Evolutionary conservation across 2,329 filamentous ascomycete species (phyloP).

Genomic region (Colletotrichum liriopes): DNA sequence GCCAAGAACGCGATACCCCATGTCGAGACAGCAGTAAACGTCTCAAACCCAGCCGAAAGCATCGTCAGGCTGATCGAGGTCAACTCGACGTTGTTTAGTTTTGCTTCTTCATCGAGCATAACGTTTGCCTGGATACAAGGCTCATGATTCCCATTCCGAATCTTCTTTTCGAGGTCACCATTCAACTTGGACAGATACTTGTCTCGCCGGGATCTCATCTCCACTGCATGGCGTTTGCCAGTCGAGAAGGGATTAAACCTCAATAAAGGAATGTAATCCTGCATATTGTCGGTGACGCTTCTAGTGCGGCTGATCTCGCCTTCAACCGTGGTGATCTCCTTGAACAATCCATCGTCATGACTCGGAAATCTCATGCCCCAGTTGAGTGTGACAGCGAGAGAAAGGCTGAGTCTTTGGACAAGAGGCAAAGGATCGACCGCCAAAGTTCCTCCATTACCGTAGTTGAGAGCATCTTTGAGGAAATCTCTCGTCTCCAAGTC

Average conservation of each 20-base stretch:
- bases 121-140: conserved; percentile 79
- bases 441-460: conserved; percentile 67
- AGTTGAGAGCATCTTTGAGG: conserved; percentile 73
- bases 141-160: conserved; percentile 70
- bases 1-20: conserved; percentile 50
- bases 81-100: conserved; percentile 64
- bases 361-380: conserved; percentile 69
- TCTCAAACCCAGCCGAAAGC: conserved; percentile 62
- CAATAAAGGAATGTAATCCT: conserved; percentile 46
- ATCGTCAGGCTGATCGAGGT: conserved; percentile 79
- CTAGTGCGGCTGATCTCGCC: conserved; percentile 44
- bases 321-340: conserved; percentile 46
- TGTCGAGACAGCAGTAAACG: conserved; percentile 48
- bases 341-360: conserved; percentile 40
- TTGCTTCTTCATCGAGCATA: conserved; percentile 73
- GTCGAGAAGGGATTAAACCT: conserved; percentile 42
- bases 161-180: conserved; percentile 43
- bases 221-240: conserved; percentile 30
- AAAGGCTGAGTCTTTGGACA: conserved; percentile 75
- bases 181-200: conserved; percentile 45
- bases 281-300: conserved; percentile 45
- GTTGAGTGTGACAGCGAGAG: conserved; percentile 75
- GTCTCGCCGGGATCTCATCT: conserved; percentile 45
- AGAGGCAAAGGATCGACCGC: conserved; percentile 75
- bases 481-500: conserved; percentile 69